Percentiles rank a stretch among this genome's conserved stretches.
Conservation (phyloP, 805 yeast species). For the Torulaspora gathmanii region DNA sequence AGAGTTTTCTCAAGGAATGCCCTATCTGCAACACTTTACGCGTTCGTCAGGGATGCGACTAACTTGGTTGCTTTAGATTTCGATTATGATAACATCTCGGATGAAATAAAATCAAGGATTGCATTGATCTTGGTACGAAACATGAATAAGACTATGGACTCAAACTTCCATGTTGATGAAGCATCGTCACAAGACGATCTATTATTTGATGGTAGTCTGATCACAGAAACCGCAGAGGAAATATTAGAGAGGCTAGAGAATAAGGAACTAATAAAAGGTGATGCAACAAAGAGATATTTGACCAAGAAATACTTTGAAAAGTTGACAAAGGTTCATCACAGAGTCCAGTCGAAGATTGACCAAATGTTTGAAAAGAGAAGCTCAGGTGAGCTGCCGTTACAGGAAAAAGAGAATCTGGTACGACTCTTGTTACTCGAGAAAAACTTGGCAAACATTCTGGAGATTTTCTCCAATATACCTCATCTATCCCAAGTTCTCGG, state of each 20-base stretch:
- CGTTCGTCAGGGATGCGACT: conserved; percentile 61
- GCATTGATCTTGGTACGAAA: conserved; percentile 80
- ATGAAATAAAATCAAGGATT: conserved; percentile 59
- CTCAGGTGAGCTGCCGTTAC: conserved; percentile 49
- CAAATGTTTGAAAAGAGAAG: conserved; percentile 56
- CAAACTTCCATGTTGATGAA: conserved; percentile 34
- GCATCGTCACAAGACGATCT: conserved; percentile 49
- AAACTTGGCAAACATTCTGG: conserved; percentile 53
- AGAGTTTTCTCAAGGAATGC: conserved; percentile 45
- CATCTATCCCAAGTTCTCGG: conserved; percentile 14
- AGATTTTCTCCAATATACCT: conserved; percentile 34
- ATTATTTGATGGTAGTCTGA: conserved; percentile 68
- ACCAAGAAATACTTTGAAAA: conserved; percentile 41
- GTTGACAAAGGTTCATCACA: conserved; percentile 34
- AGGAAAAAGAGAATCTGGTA: conserved; percentile 72
- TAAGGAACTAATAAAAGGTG: conserved; percentile 35
- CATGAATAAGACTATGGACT: conserved; percentile 56
- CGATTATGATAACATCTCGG: conserved; percentile 58
- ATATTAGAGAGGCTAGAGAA: conserved; percentile 43
- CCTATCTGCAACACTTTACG: conserved; percentile 60
- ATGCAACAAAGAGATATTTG: conserved; percentile 37
- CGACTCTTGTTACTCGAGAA: conserved; percentile 66
- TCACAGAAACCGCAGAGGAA: conserved; percentile 70
- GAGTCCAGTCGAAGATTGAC: conserved; percentile 48
- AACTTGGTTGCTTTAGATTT: conserved; percentile 65